phyloP scores from a whole-genome alignment of 2,329 filamentous ascomycete genomes.

The Diplodia corticola region DNA sequence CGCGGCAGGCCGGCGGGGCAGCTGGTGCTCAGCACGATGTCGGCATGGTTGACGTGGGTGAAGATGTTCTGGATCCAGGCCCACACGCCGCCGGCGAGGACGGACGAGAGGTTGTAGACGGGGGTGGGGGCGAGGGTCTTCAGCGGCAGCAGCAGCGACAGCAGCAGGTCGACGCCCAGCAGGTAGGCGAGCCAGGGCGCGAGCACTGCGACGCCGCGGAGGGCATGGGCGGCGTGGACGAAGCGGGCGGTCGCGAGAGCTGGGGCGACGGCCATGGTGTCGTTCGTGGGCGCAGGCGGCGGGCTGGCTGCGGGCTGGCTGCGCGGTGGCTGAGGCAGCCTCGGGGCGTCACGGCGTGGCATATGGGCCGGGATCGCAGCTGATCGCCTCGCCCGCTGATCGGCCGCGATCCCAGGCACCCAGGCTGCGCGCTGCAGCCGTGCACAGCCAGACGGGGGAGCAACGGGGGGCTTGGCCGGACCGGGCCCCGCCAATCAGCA shows the following conservation, averaged over 20 bases:
- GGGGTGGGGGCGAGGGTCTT: slow-evolving; percentile 44
- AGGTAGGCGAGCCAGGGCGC: slow-evolving; percentile 58
- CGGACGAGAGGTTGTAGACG: slow-evolving; percentile 57
- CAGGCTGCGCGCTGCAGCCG: no score
- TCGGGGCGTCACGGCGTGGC: no score
- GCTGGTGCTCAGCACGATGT: slow-evolving; percentile 50
- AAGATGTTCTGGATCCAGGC: slow-evolving; percentile 60
- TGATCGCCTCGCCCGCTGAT: no score
- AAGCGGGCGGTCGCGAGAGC: not conserved
- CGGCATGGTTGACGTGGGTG: slow-evolving; percentile 54
- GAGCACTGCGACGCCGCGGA: slow-evolving; percentile 49
- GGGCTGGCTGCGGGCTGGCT: not conserved
- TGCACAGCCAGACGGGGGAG: no score
- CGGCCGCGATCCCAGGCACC: no score
- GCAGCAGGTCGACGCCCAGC: slow-evolving; percentile 52
- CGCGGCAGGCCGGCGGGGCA: slow-evolving; percentile 47
- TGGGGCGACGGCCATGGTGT: not conserved
- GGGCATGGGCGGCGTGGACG: slow-evolving; percentile 29
- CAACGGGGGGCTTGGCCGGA: no score
- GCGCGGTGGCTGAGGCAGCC: not conserved
- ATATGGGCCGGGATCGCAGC: not conserved
- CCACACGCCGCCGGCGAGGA: slow-evolving; percentile 58
- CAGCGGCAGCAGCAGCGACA: slow-evolving; percentile 38
- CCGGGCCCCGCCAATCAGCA: no score
- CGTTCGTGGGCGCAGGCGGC: no score